Conservation (phyloP, 345 rosid genomes). For the Eucalyptus curtisii region DNA sequence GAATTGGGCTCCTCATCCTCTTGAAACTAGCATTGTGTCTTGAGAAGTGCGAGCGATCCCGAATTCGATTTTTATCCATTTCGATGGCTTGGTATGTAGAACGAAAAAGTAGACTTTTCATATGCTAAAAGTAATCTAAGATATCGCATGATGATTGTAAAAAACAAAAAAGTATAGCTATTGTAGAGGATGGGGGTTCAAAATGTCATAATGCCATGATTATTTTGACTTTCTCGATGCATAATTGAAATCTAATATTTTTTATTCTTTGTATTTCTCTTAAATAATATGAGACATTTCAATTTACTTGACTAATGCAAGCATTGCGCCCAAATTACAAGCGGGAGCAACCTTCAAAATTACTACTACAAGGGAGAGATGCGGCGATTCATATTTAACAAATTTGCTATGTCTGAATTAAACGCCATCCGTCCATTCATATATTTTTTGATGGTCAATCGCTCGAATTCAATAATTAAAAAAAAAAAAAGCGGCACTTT, state of each 20-base stretch:
- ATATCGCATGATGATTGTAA: neutral
- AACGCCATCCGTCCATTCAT: fast-evolving
- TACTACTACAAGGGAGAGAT: neutral
- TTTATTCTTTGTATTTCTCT: neutral
- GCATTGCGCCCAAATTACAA: neutral
- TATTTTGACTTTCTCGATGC: neutral
- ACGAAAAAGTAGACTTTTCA: neutral
- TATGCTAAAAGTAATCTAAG: neutral
- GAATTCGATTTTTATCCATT: neutral
- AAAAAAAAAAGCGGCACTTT: neutral
- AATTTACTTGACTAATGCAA: neutral
- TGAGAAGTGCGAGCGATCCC: fast-evolving
- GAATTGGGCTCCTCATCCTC: neutral
- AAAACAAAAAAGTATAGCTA: neutral
- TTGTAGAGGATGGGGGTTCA: neutral
- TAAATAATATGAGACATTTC: neutral
- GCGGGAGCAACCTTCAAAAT: neutral
- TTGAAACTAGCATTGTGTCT: neutral
- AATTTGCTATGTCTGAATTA: neutral
- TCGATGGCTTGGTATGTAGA: no score
- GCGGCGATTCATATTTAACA: fast-evolving
- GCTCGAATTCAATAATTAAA: neutral
- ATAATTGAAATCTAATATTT: neutral
- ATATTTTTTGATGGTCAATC: fast-evolving
- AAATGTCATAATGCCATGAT: neutral